Base-by-base conservation (phyloP, 225 moss, liverwort and hornwort genomes). In the Pleurozium schreberi region DNA sequence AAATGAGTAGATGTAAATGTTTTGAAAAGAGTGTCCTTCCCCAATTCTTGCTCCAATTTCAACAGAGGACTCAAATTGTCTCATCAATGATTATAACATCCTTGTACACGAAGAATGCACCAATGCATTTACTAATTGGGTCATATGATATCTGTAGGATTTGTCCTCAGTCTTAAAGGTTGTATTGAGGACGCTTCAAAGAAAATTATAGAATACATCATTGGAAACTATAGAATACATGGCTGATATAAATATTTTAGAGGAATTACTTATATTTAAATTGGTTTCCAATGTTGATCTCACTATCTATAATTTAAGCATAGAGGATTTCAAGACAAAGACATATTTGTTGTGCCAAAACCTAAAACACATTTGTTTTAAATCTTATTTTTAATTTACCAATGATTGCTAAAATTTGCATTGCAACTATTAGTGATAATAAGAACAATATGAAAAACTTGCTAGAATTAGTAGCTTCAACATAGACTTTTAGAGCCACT, bases 121-220 rank as follows among this genome's bases (percentile, higher is more conserved):
- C 5, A 7, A 25, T 42, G 14, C 40, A 26, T 69, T 1, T 25
- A 25, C 14, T 40, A 5, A 14, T 42, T 42, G 14, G 40, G 3
- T 40, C 40, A 4, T 69, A 69, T 4, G 0, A 8, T n/a, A 4
- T 0, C 1, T 69, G 1, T 8, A 23, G 2, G n/a, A 68, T 68
- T 40, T 69, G 13, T 40, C 20, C 10, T 68, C n/a, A n/a, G n/a
- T n/a, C 22, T 11, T 6, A 40, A 2, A 4, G 1, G 23, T 69
- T 40, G 13, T 69, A 26, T 14, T 70, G 27, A 70, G 0, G 15
- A 70, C 26, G 16, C 70, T 26, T 42, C 2, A 27, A 43, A 5
- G 14, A 70, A 25, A 40, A 26, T 26, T 5, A 3, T 70, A 0
- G 13, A 42, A 5, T 26, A 25, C 4, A 70, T 25, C n/a, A n/a